Evolutionary conservation across 2,329 filamentous ascomycete genomes (phyloP).

Genomic region (Arthroderma uncinatum): DNA sequence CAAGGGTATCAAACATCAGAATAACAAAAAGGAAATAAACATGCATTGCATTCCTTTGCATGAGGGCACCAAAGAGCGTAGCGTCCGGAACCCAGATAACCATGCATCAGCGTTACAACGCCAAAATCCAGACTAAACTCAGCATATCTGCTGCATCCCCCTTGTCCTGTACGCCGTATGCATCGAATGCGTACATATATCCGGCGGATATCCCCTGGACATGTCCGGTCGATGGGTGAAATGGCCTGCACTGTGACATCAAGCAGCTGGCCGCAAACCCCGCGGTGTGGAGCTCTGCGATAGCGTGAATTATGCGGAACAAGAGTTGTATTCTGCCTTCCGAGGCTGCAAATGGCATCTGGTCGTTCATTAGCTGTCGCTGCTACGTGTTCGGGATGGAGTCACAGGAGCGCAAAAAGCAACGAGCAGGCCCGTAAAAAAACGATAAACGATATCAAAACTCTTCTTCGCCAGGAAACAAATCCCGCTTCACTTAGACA

Average conservation of each 20-base stretch:
- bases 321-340: too few relatives aligned
- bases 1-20: background rate
- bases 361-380: too few relatives aligned
- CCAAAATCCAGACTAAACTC: background rate
- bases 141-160: background rate
- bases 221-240: background rate
- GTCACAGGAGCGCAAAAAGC: conserved; percentile 3
- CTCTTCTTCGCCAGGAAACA: background rate
- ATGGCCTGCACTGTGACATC: background rate
- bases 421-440: background rate
- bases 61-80: background rate
- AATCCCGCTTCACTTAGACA: background rate
- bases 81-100: background rate
- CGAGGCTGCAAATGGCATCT: background rate
- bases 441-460: background rate
- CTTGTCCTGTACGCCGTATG: background rate
- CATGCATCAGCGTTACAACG: background rate
- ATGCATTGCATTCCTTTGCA: background rate
- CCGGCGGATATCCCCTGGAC: background rate
- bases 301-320: background rate
- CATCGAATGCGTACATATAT: background rate
- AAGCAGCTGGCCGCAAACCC: background rate
- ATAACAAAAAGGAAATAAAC: background rate
- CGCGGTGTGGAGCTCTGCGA: background rate
- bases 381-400: background rate